Evolutionary conservation across 1,284 basidiomycete genomes (phyloP), one percentile per base, ranked within the genome.

Genomic region (Leccinum angustisporum): DNA sequence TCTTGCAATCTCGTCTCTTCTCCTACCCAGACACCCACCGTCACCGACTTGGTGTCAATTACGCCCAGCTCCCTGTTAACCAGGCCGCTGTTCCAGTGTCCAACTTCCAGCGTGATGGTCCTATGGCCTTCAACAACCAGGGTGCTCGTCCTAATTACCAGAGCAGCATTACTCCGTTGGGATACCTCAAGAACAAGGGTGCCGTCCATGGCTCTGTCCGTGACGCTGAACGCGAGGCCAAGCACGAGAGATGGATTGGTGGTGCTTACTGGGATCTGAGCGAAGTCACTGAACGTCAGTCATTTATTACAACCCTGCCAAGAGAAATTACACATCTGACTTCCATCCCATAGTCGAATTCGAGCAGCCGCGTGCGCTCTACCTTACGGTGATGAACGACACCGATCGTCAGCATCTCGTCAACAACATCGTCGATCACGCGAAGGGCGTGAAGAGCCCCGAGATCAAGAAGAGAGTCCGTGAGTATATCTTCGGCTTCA

Each of bases 1-100:
- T 97, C 64, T 82, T 97, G 65, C 95, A 97, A 76, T 90, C 90
- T 31, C 92, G 95, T 65, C 84, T 97, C 48, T 97, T 97, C 87
- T 94, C 93, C 10, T 98, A 98, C 83, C 92, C 94, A 5, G 95
- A 97, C 76, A 93, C 95, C 7, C 95, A 97, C 76, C 87, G 94
- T 64, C 90, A 95, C 81, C 88, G 89, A 72, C 86, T 95, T 53
- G 93, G 94, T 43, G 69, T 77, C 63, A 97, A 97, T 83, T 96
- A 97, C 81, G 78, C 88, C 70, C 93, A 97, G 74, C 80, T 98
- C 13, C 95, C 95, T 5, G 90, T 96, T 73, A 97, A 98, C 75
- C 82, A 85, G n/a, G 88, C 92, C 2, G 71, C 89, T 60, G 81
- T 78, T 52, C 87, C 88, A 5, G 79, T 92, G 52, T 85, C 86